phyloP scores from a whole-genome alignment of 371 early-diverging fungal species.

The Dinochytrium kinnereticum region DNA sequence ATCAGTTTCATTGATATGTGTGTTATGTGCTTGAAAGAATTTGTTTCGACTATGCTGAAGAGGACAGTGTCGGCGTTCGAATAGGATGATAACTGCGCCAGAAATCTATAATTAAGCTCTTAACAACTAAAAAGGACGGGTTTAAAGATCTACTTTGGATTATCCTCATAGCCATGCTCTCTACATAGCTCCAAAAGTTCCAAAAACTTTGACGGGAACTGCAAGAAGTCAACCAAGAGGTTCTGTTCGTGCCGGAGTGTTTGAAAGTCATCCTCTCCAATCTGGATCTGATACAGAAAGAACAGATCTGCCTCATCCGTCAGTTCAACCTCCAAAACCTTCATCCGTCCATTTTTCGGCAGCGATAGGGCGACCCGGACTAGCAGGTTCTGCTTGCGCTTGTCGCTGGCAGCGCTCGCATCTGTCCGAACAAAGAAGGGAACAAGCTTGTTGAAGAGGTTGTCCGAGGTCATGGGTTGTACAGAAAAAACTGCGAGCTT shows the following conservation, averaged over 20 bases:
- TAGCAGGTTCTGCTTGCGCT: not conserved
- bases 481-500: too few species aligned
- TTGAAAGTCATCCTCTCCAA: conserved; percentile 56
- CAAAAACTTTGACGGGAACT: conserved; percentile 55
- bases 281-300: conserved; percentile 48
- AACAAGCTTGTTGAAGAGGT: not conserved
- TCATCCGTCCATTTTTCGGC: not conserved
- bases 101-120: too few species aligned
- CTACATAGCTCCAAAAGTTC: conserved; percentile 52
- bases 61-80: conserved; percentile 1
- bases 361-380: not conserved
- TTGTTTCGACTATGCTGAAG: conserved; percentile 55
- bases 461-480: too few species aligned
- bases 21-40: conserved; percentile 56
- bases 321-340: conserved; percentile 42
- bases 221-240: conserved; percentile 55
- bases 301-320: conserved; percentile 55
- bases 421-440: not conserved
- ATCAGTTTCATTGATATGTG: conserved; percentile 53
- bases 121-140: not conserved
- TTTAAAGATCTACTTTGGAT: conserved; percentile 46
- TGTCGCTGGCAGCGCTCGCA: not conserved
- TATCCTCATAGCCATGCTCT: conserved; percentile 22
- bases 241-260: conserved; percentile 49
- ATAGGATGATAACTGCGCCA: conserved; percentile 17